Base-by-base conservation (phyloP, 1,284 basidiomycete genomes). In the Gastroboletus turbinatus region DNA sequence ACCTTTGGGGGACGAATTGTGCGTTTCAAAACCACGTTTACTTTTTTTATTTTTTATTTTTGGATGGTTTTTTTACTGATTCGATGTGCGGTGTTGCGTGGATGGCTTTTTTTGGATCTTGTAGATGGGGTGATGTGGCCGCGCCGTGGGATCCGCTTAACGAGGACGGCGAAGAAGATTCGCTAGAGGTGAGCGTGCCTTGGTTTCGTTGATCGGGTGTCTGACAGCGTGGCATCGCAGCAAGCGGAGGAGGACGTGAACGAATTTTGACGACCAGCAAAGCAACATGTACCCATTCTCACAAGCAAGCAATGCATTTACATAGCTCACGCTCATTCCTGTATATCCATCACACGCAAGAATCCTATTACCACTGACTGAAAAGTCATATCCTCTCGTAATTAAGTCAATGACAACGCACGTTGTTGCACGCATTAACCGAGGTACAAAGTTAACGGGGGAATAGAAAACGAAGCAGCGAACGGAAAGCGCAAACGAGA, bases 151-250 rank as follows among this genome's bases (percentile, higher is more conserved):
- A 60, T 1, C 66, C 66, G 0, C 64, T 71, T 44, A 32, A 65
- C 43, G 64, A 71, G 4, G 67, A 71, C 8, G 66, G 69, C 16
- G 50, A 55, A 5, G 57, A 57, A 29, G 69, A 71, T 30, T 14
- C 33, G 7, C 17, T 67, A 2, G 32, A 55, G 45, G 66, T 60
- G 21, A 46, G 60, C 16, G 6, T 10, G 9, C n/a, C 14, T 16
- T 29, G 21, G 5, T 14, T 5, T 16, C 19, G 2, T 40, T 4
- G 1, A 8, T 9, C 6, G 40, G 0, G 7, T 9, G 4, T 52
- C 54, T 61, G 32, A 61, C 38, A 11, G 3, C 2, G 13, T 33
- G 16, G 14, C 33, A 39, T 27, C 36, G 7, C 40, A 48, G 43
- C 19, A n/a, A 2, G 4, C 1, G 16, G 33, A 8, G 1, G 46